Percentiles rank a stretch among this genome's conserved stretches.
Conservation (phyloP, 192 early-diverging fungal genomes). For the Chytriomyces confervae region DNA sequence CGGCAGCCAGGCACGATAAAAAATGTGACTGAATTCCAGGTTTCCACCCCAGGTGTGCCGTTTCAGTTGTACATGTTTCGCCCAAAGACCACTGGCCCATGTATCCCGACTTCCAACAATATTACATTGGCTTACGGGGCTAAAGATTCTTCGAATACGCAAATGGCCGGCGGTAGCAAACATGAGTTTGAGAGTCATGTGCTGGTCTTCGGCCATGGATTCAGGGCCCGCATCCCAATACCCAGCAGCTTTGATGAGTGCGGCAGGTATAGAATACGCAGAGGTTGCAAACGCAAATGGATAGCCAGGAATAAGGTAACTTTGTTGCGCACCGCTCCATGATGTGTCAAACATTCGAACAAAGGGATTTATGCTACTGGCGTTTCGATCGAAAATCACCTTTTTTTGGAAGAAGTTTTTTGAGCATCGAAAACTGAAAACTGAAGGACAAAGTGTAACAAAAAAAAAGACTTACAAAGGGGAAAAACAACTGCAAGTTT, state of each 20-base stretch:
- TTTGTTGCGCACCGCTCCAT: constrained; percentile 66
- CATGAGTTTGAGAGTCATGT: constrained; percentile 70
- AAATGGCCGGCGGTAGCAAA: constrained; percentile 62
- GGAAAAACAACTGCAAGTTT: not conserved
- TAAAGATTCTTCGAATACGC: constrained; percentile 58
- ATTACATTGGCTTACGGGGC: constrained; percentile 59
- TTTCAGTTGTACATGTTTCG: constrained; percentile 4
- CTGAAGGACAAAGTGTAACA: not conserved
- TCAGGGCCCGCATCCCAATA: constrained; percentile 69
- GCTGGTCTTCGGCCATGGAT: constrained; percentile 66
- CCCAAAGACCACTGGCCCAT: not conserved
- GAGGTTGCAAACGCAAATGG: constrained; percentile 61
- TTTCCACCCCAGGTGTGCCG: constrained; percentile 23
- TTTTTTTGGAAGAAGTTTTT: not conserved
- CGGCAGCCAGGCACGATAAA: not conserved
- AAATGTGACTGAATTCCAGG: not conserved
- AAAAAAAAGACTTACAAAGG: not conserved
- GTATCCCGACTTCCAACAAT: constrained; percentile 24
- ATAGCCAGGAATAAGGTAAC: constrained; percentile 53
- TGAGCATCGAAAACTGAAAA: too few species aligned
- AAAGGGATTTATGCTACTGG: constrained; percentile 58
- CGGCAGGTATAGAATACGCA: constrained; percentile 67
- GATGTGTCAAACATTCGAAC: constrained; percentile 66
- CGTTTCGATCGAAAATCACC: constrained; percentile 44
- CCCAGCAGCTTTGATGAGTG: constrained; percentile 61